These are phyloP conservation scores for Komagataea norvegica DNA, from an alignment of 1,139 yeast species.

Conservation along the genomic window DNA sequence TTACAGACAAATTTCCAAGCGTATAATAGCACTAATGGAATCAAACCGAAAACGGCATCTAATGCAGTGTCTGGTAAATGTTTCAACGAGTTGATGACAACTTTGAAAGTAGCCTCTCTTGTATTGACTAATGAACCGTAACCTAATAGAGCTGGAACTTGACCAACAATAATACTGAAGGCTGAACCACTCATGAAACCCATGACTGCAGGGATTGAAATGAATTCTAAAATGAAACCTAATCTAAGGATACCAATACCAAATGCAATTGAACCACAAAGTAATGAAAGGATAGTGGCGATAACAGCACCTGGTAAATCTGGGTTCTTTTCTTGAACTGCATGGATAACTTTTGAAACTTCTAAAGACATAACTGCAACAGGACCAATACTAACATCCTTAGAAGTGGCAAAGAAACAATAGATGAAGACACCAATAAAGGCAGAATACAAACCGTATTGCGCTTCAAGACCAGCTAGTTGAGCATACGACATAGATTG, in stretches of 20 bases:
- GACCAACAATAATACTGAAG: constrained; percentile 73
- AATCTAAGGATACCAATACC: constrained; percentile 79
- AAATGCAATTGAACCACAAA: constrained; percentile 81
- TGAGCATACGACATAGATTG: constrained; percentile 95
- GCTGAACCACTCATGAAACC: constrained; percentile 98
- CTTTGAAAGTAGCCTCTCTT: constrained; percentile 63
- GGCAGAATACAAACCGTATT: constrained; percentile 87
- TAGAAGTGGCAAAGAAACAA: constrained; percentile 88
- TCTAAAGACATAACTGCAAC: constrained; percentile 95
- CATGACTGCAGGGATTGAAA: constrained; percentile 87
- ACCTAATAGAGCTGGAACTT: constrained; percentile 86
- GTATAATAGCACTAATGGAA: constrained; percentile 65
- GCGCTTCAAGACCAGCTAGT: constrained; percentile 74
- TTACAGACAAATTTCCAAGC: constrained; percentile 58
- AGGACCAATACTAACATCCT: constrained; percentile 94
- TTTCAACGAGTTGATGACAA: constrained; percentile 68
- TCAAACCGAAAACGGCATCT: constrained; percentile 88
- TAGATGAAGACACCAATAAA: constrained; percentile 89
- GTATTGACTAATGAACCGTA: constrained; percentile 62
- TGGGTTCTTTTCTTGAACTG: constrained; percentile 52
- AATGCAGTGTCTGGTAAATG: constrained; percentile 59
- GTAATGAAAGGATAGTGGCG: constrained; percentile 73
- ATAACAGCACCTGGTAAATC: constrained; percentile 52
- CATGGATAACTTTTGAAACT: constrained; percentile 70
- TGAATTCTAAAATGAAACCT: constrained; percentile 85